Conservation (phyloP, 805 yeast species). For the Peterozyma toletana region DNA sequence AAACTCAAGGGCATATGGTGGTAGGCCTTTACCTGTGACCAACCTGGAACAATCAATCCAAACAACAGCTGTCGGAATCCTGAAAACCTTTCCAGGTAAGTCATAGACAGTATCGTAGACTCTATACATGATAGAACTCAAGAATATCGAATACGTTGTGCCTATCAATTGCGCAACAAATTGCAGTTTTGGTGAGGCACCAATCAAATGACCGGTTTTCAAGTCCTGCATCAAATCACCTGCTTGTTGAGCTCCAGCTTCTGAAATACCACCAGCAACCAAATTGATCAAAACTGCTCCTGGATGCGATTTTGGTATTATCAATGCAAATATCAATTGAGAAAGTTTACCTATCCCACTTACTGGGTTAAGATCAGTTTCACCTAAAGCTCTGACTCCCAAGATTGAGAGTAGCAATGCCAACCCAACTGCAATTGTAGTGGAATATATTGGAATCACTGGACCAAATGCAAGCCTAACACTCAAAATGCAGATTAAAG, state of each 20-base stretch:
- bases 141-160: slow-evolving; percentile 71
- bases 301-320: slow-evolving; percentile 68
- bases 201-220: slow-evolving; percentile 86
- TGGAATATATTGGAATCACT: slow-evolving; percentile 64
- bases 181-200: slow-evolving; percentile 91
- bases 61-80: slow-evolving; percentile 91
- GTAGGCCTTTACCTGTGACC: slow-evolving; percentile 87
- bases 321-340: slow-evolving; percentile 77
- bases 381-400: slow-evolving; percentile 93
- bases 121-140: slow-evolving; percentile 77
- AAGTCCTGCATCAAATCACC: slow-evolving; percentile 97
- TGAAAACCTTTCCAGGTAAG: slow-evolving; percentile 74
- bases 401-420: slow-evolving; percentile 77
- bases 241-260: slow-evolving; percentile 98
- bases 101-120: slow-evolving; percentile 77
- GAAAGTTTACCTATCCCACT: slow-evolving; percentile 94
- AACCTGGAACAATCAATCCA: slow-evolving; percentile 96
- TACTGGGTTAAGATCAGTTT: slow-evolving; percentile 94
- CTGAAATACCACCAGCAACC: slow-evolving; percentile 95
- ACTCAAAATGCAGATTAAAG: slow-evolving; percentile 58
- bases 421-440: slow-evolving; percentile 58
- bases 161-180: slow-evolving; percentile 88
- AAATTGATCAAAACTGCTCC: slow-evolving; percentile 79
- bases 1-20: slow-evolving; percentile 63
- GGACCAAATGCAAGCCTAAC: slow-evolving; percentile 64